A percentile compares a stretch with the other conserved stretches of the same genome.
Conservation (phyloP, 176 grass and related monocot species). For the Triticum monococcum region DNA sequence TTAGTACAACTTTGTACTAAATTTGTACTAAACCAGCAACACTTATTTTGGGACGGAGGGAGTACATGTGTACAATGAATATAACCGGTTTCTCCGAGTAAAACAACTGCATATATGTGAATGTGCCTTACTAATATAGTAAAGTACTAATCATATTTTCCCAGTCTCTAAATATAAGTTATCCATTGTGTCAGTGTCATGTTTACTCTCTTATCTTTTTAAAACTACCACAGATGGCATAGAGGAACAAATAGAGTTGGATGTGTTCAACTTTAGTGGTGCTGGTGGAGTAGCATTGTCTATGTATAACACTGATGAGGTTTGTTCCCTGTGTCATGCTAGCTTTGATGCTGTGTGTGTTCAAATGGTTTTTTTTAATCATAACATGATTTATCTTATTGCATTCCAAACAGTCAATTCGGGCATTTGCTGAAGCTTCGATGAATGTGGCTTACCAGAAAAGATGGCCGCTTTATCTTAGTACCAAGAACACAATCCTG, state of each 20-base stretch:
- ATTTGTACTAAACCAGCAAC: too few species aligned
- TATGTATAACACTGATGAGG: slow-evolving; percentile 89
- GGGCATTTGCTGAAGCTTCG: slow-evolving; percentile 79
- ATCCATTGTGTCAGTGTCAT: not conserved
- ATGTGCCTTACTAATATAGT: not conserved
- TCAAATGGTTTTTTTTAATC: not conserved
- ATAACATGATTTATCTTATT: slow-evolving; percentile 23
- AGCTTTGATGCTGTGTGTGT: slow-evolving; percentile 7
- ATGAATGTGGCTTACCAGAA: slow-evolving; percentile 88
- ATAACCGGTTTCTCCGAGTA: not conserved
- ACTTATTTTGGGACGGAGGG: too few species aligned
- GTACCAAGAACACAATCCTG: slow-evolving; percentile 96
- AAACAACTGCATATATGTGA: not conserved
- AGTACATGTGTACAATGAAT: not conserved
- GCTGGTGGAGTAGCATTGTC: slow-evolving; percentile 73
- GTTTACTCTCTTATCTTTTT: slow-evolving; percentile 14
- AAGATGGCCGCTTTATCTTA: slow-evolving; percentile 97
- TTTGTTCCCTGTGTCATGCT: slow-evolving; percentile 29
- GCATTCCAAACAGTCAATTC: slow-evolving; percentile 64
- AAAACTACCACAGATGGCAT: slow-evolving; percentile 46
- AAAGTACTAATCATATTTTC: not conserved
- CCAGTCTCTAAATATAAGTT: not conserved
- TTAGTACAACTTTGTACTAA: too few species aligned
- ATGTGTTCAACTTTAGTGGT: slow-evolving; percentile 71
- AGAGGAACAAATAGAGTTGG: slow-evolving; percentile 65